Evolutionary conservation across 257 asterid species (phyloP).

Genomic region (Gardenia jasminoides): DNA sequence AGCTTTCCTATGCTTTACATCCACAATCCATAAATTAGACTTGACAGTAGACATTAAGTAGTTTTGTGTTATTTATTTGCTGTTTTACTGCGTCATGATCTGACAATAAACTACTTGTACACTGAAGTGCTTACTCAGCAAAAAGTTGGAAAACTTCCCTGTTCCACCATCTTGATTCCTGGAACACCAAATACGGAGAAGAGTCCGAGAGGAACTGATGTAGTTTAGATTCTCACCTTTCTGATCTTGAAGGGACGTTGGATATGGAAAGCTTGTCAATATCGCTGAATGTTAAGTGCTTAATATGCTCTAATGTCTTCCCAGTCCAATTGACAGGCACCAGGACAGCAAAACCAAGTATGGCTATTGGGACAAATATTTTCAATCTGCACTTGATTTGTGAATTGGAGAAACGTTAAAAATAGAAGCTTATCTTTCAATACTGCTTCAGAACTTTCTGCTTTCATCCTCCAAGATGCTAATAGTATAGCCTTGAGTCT

Average conservation of each 20-base stretch:
- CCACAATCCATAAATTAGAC: background rate
- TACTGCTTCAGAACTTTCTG: background rate
- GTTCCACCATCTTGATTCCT: background rate
- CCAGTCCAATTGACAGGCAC: conserved; percentile 94
- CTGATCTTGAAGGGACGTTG: conserved; percentile 73
- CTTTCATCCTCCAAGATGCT: background rate
- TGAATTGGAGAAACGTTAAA: background rate
- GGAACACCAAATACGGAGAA: background rate
- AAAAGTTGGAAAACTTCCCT: background rate
- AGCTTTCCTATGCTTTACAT: background rate
- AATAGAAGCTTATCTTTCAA: background rate
- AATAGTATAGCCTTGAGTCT: background rate
- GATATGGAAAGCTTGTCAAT: conserved; percentile 91
- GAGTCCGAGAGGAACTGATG: conserved; percentile 15
- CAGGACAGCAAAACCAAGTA: conserved; percentile 66
- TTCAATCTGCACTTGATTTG: conserved; percentile 59
- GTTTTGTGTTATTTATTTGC: background rate
- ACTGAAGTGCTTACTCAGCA: background rate
- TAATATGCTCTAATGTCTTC: conserved; percentile 38
- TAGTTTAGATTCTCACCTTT: conserved; percentile 45
- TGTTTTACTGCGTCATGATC: background rate
- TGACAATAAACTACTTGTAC: background rate
- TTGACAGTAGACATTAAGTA: background rate
- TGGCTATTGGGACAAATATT: conserved; percentile 70
- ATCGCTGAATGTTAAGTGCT: conserved; percentile 63